Evolutionary conservation across 148 eudicot genomes (phyloP).

Genomic region (Agrostemma githago): DNA sequence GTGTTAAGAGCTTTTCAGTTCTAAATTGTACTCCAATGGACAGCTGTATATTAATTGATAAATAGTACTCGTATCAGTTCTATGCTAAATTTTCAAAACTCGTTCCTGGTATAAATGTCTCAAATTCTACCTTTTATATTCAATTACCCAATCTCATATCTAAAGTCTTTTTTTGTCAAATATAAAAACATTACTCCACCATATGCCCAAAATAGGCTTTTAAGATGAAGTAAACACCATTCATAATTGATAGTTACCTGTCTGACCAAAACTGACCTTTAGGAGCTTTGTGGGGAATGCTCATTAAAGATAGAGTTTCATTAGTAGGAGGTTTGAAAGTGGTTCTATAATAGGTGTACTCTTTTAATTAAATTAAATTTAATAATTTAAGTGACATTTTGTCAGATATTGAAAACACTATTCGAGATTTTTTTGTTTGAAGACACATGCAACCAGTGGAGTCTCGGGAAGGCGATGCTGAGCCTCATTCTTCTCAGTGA

Average conservation of each 20-base stretch:
- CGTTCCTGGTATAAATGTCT: not conserved
- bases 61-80: not conserved
- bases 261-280: not conserved
- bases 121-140: no score
- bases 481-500: constrained; percentile 80
- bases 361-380: not conserved
- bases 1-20: not conserved
- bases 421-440: constrained; percentile 83
- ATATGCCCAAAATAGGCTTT: not conserved
- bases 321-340: not conserved
- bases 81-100: not conserved
- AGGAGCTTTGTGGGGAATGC: not conserved
- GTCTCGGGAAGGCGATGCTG: constrained; percentile 76
- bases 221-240: not conserved
- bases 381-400: not conserved
- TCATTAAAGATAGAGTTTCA: not conserved
- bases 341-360: no score
- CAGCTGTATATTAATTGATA: not conserved
- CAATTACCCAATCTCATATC: not conserved
- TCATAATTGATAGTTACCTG: not conserved
- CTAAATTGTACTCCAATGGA: not conserved
- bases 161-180: no score
- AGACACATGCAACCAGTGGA: constrained; percentile 63
- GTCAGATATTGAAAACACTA: constrained; percentile 69
- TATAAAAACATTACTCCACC: not conserved